These are phyloP conservation scores for Vicia faba DNA, from an alignment of 306 rosid species.

Conservation along the genomic window DNA sequence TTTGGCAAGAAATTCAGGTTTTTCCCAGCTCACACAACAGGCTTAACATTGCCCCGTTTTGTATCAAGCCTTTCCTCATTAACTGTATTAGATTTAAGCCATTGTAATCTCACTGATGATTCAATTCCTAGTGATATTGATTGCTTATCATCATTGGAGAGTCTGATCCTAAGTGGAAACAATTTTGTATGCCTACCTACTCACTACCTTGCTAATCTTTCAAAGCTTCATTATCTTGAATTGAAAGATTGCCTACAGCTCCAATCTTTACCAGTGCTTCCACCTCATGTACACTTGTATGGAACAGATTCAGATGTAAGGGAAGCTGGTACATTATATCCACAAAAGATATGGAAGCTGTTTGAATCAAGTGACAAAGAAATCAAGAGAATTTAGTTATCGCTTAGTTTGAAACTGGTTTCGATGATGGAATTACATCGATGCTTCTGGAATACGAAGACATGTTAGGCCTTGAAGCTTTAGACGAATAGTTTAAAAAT, in stretches of 20 bases:
- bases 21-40: neutral
- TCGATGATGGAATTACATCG: too few relatives aligned
- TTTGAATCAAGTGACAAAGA: neutral
- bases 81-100: conserved; percentile 17
- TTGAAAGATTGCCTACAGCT: conserved; percentile 16
- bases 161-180: conserved; percentile 28
- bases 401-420: too few relatives aligned
- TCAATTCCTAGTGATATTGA: conserved; percentile 5
- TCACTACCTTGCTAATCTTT: conserved; percentile 22
- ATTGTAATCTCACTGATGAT: conserved; percentile 20
- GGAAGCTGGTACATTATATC: conserved; percentile 25
- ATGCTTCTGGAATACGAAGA: too few relatives aligned
- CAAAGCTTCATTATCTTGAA: conserved; percentile 30
- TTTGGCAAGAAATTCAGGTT: neutral
- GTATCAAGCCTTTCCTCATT: neutral
- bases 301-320: neutral
- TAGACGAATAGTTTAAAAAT: too few relatives aligned
- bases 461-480: too few relatives aligned
- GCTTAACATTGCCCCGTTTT: neutral
- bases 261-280: conserved; percentile 8
- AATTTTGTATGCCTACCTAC: neutral
- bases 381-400: too few relatives aligned
- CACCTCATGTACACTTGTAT: conserved; percentile 3
- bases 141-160: conserved; percentile 28
- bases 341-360: conserved; percentile 31